Evolutionary conservation across 495 filamentous ascomycete genomes (phyloP).

Genomic region (Penicillium silybi): DNA sequence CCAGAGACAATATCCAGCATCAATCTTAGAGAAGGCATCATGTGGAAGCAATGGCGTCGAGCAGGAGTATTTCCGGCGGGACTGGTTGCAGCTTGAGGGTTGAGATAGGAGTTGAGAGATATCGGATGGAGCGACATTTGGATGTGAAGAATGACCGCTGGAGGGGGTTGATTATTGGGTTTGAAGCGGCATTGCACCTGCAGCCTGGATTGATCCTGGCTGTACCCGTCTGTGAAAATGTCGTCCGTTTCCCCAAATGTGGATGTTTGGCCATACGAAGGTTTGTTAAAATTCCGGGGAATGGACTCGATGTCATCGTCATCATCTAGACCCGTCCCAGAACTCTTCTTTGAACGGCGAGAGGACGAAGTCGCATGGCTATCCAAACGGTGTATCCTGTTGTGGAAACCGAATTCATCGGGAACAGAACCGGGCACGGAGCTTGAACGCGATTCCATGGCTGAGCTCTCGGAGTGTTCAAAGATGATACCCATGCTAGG

Average conservation of each 20-base stretch:
- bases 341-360: conserved; percentile 31
- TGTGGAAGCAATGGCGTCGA: conserved; percentile 48
- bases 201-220: conserved; percentile 36
- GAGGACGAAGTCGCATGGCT: conserved; percentile 26
- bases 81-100: conserved; percentile 22
- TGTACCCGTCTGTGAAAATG: conserved; percentile 51
- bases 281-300: conserved; percentile 31
- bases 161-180: conserved; percentile 21
- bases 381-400: conserved; percentile 19
- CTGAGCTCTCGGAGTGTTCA: conserved; percentile 29
- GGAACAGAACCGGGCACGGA: conserved; percentile 18
- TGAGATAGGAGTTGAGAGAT: conserved; percentile 45
- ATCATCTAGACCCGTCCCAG: conserved; percentile 26
- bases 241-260: conserved; percentile 38
- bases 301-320: conserved; percentile 43
- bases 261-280: conserved; percentile 28
- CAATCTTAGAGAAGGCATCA: conserved; percentile 40
- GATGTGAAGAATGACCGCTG: conserved; percentile 48
- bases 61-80: conserved; percentile 7
- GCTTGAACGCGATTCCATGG: conserved; percentile 5
- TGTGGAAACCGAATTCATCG: conserved; percentile 16
- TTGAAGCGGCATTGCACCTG: conserved; percentile 29
- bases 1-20: conserved; percentile 43
- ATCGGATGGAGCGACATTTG: conserved; percentile 54
- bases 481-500: conserved; percentile 43